Evolutionary conservation across 345 rosid species (phyloP).

Genomic region (Garcia nutans): DNA sequence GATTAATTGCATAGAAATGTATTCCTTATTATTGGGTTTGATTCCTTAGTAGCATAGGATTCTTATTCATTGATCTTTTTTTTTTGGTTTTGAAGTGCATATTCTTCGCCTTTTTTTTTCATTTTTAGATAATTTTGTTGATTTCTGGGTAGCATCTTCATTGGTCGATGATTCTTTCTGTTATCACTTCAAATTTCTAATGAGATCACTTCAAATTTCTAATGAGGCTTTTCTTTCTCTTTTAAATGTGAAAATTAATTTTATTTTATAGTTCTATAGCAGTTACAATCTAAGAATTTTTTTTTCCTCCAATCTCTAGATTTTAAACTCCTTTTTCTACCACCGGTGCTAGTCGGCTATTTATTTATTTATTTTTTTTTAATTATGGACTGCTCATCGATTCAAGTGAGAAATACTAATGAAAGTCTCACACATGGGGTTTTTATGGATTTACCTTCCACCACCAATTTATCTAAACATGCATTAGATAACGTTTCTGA

Average conservation of each 20-base stretch:
- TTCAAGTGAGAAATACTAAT: constrained; percentile 7
- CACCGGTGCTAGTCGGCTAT: neutral
- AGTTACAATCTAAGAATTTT: neutral
- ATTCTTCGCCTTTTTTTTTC: neutral
- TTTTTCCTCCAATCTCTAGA: neutral
- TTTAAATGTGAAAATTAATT: neutral
- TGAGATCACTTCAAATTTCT: neutral
- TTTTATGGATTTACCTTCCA: neutral
- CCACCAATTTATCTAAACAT: neutral
- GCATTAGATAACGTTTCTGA: neutral
- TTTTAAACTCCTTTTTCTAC: neutral
- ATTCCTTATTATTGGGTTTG: neutral
- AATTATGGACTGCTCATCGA: neutral
- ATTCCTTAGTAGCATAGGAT: neutral
- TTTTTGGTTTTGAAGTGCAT: neutral
- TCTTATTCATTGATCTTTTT: neutral
- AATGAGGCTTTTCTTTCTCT: no score
- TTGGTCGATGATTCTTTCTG: neutral
- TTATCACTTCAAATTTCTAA: neutral
- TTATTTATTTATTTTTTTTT: neutral
- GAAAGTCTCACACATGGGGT: neutral
- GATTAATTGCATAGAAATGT: neutral
- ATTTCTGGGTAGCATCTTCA: neutral
- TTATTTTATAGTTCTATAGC: neutral
- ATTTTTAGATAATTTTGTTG: neutral